Base-by-base conservation (phyloP, 2,329 filamentous ascomycete species). In the Talaromyces sp. region DNA sequence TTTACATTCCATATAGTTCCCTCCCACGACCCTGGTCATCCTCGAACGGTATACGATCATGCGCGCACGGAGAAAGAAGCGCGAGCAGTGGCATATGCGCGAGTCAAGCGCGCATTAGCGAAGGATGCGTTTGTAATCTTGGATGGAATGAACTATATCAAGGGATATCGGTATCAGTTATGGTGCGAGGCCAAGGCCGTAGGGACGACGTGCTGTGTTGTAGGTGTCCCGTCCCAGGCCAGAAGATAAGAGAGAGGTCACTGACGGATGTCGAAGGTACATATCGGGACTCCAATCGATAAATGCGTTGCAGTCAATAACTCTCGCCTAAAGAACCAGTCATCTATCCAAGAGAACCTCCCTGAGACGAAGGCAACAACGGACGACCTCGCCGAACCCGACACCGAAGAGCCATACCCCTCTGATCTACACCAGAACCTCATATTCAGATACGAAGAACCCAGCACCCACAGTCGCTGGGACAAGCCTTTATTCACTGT, bases 91-190 rank as follows among this genome's bases (percentile, higher is more conserved):
- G 81, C 85, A 64, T 85, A 84, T 67, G 84, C 84, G 11, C 84
- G 85, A 64, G 81, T 87, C 63, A 88, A 87, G 73, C 80, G 86
- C 37, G 75, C 80, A 23, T 74, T 88, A 52, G 79, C 80, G 18
- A 80, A 79, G 57, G 83, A 87, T 70, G 82, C 80, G 55, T 82
- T 88, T 63, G 84, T 88, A 48, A 83, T 88, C 58, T 81, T 86
- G 1, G 86, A 88, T 72, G 83, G 83, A 35, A 79, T 87, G 76
- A 88, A 88, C 71, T 88, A 88, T 72, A 88, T 88, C 76, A 88
- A 88, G 73, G 86, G 86, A 21, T 88, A 84, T 73, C 79, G 86
- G 42, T 88, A 88, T 69, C 86, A 88, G 75, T 73, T 88, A 48
- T 88, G 86, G 79, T 88, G 86, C 70, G 86, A 88, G 72, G 84